Base-by-base conservation (phyloP, 2,329 filamentous ascomycete species). In the Penicillium sp. region DNA sequence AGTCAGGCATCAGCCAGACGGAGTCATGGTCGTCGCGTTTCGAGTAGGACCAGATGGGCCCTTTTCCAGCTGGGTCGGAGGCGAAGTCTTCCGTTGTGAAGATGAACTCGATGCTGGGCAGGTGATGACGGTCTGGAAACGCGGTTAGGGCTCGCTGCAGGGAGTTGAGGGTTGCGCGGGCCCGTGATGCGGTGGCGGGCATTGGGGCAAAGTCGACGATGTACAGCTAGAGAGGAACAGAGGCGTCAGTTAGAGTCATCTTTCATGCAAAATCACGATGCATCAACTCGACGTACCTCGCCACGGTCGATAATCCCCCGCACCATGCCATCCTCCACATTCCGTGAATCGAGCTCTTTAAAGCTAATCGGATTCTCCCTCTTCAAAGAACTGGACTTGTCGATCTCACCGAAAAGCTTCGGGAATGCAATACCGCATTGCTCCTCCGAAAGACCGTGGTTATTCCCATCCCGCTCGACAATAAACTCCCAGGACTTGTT, bases 1-100 rank as follows among this genome's bases (percentile, higher is more conserved):
- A 77, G 48, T 77, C 74, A 0, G 74, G 74, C 57, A 77, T 75
- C 14, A 77, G 57, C 74, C 74, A 77, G 29, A 64, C 58, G 10
- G 64, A 54, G 6, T 56, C 56, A 21, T 72, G 63, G n/a, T 64
- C 59, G 7, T 63, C 55, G 23, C 48, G 60, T 33, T 61, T 66
- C 3, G 70, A 65, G 47, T 71, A 75, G 4, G 66, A 64, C 72
- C 72, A 72, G 0, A 74, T 33, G 18, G 70, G 60, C 0, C 53
- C 50, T 15, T 26, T 41, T n/a, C 27, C 39, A 0, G 41, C 36
- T 8, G 60, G 51, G 5, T 58, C 55, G 10, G 62, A 53, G 30
- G 62, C 62, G 25, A 60, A 68, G 48, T 76, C 73, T 40, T 76
- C 70, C 2, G 70, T 59, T 11, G 66, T 69, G 44, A 75, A 68